Conservation (phyloP, 2,329 filamentous ascomycete genomes). For the Fusarium austroafricanum region DNA sequence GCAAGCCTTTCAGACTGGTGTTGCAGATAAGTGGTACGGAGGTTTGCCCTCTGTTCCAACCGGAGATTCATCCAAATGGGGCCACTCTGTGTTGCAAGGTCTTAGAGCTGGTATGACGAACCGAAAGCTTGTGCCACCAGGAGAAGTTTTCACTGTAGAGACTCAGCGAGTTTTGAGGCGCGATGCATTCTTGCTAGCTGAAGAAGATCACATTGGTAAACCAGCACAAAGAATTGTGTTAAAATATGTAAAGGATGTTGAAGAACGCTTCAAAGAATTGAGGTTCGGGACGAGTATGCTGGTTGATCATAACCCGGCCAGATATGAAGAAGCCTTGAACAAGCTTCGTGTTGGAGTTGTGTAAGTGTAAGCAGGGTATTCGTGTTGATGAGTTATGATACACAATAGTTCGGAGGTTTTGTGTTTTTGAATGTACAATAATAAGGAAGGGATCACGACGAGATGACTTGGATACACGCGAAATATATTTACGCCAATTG, state of each 20-base stretch:
- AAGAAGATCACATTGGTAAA: constrained; percentile 65
- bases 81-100: constrained; percentile 72
- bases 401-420: neutral
- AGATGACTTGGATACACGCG: neutral
- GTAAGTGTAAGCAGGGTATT: constrained; percentile 41
- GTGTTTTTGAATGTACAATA: constrained; percentile 5
- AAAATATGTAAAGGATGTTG: constrained; percentile 77
- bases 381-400: constrained; percentile 14
- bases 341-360: constrained; percentile 65
- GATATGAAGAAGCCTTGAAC: constrained; percentile 77
- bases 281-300: constrained; percentile 79
- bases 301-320: constrained; percentile 78
- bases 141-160: constrained; percentile 80
- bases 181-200: constrained; percentile 67
- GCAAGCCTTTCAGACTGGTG: constrained; percentile 70
- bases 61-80: constrained; percentile 75
- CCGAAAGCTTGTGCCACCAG: constrained; percentile 77
- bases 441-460: neutral
- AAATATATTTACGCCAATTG: neutral
- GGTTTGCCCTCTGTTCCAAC: constrained; percentile 52
- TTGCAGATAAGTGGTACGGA: constrained; percentile 71
- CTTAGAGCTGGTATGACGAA: constrained; percentile 76
- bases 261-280: constrained; percentile 75
- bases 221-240: constrained; percentile 77
- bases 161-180: constrained; percentile 74